Percentiles rank a stretch among this genome's conserved stretches.
Evolutionary conservation across 139 green algal species (phyloP).

Genomic region (Nannochloris sp.): DNA sequence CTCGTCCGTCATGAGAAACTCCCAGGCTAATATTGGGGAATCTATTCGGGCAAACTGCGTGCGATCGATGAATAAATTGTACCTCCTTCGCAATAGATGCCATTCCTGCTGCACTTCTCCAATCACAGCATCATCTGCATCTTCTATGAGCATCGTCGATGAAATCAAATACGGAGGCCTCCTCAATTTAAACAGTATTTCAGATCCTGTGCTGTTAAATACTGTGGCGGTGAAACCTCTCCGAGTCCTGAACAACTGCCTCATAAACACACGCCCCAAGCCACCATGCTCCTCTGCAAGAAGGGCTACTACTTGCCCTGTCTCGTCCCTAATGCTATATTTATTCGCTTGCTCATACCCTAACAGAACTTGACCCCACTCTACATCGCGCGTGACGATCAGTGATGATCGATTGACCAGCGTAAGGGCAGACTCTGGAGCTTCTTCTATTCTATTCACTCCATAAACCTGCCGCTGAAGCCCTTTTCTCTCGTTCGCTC

Average conservation of each 20-base stretch:
- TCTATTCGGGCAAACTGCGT: constrained; percentile 62
- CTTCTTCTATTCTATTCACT: constrained; percentile 12
- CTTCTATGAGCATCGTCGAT: constrained; percentile 42
- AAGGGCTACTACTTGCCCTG: constrained; percentile 38
- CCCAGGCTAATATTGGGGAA: constrained; percentile 73
- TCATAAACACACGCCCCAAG: constrained; percentile 54
- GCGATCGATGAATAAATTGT: constrained; percentile 54
- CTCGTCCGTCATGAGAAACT: constrained; percentile 75
- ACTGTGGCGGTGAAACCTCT: constrained; percentile 65
- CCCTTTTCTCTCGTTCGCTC: not conserved
- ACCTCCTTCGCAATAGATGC: constrained; percentile 64
- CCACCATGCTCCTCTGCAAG: constrained; percentile 60
- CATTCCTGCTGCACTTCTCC: constrained; percentile 75
- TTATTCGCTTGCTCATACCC: constrained; percentile 69
- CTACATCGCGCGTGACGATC: constrained; percentile 55
- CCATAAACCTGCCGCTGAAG: not conserved
- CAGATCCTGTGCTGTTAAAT: constrained; percentile 22
- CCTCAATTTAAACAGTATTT: constrained; percentile 64
- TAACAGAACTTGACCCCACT: constrained; percentile 79
- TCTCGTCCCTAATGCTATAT: constrained; percentile 67
- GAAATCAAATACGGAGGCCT: constrained; percentile 75
- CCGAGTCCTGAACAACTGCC: constrained; percentile 65
- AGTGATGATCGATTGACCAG: constrained; percentile 54
- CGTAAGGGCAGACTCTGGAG: constrained; percentile 1
- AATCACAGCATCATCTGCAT: constrained; percentile 33